Evolutionary conservation across 202 grass and related monocot species (phyloP).

Genomic region (Sporobolus alterniflorus): DNA sequence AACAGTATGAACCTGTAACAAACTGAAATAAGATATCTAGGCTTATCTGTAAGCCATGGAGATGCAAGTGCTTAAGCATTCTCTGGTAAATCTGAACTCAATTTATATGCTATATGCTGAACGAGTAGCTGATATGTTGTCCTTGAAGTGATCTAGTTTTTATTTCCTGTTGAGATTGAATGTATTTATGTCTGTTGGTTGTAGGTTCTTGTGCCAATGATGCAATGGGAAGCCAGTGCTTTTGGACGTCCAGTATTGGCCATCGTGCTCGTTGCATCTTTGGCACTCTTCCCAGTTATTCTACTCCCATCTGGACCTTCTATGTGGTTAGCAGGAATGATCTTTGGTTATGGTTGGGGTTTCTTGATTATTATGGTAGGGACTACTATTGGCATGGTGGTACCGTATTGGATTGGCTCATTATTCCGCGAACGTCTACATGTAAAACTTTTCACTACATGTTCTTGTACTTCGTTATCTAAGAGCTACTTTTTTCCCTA

Average conservation of each 20-base stretch:
- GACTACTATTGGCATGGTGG: constrained; percentile 90
- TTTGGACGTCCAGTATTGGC: constrained; percentile 92
- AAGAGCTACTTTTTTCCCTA: neutral
- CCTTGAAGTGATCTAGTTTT: neutral
- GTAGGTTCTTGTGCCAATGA: constrained; percentile 87
- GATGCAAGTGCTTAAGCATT: neutral
- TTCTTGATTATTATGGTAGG: constrained; percentile 99
- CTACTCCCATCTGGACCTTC: constrained; percentile 95
- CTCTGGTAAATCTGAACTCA: constrained; percentile 6
- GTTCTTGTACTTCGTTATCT: neutral
- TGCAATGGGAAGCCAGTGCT: constrained; percentile 98
- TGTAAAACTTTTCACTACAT: constrained; percentile 53
- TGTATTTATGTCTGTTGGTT: neutral
- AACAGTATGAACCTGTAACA: neutral
- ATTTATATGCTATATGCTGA: neutral
- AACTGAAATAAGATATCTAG: neutral
- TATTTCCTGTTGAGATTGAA: neutral
- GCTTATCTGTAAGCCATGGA: neutral
- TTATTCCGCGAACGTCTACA: constrained; percentile 83
- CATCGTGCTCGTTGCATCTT: constrained; percentile 74
- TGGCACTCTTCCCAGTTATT: constrained; percentile 86
- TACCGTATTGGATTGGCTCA: constrained; percentile 85
- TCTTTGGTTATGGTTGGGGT: constrained; percentile 97
- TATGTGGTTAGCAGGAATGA: constrained; percentile 99
- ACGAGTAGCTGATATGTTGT: neutral